Evolutionary conservation across 768 basidiomycete species (phyloP).

Genomic region (Agaricus bisporus): DNA sequence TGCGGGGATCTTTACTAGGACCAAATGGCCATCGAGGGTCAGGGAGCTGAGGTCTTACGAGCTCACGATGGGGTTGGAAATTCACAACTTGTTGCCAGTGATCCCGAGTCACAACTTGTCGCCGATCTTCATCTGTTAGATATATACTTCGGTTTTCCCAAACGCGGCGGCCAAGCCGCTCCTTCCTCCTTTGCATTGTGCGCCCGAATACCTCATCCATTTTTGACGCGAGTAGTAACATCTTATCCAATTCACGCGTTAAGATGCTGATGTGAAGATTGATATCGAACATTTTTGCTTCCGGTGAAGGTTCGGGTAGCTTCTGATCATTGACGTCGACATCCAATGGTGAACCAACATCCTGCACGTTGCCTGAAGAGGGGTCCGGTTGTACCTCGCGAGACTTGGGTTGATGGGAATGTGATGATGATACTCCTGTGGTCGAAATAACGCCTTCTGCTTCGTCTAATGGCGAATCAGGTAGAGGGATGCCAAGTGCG

Average conservation of each 20-base stretch:
- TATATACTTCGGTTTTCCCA: slow-evolving; percentile 58
- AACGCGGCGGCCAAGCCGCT: slow-evolving; percentile 72
- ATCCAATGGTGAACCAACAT: slow-evolving; percentile 20
- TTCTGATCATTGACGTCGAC: slow-evolving; percentile 26
- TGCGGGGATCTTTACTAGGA: not conserved
- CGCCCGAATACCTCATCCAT: slow-evolving; percentile 42
- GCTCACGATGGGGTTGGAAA: slow-evolving; percentile 27
- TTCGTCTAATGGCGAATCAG: not conserved
- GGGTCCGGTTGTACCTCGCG: not conserved
- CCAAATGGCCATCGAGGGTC: not conserved
- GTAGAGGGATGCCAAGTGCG: not conserved
- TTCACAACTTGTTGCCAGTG: slow-evolving; percentile 48
- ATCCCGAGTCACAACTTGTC: slow-evolving; percentile 32
- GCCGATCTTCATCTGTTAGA: slow-evolving; percentile 24
- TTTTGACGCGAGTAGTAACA: slow-evolving; percentile 37
- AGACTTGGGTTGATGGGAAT: not conserved
- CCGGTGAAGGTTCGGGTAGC: slow-evolving; percentile 14
- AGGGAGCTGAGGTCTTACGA: not conserved
- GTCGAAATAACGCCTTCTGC: slow-evolving; percentile 9
- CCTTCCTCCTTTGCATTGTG: slow-evolving; percentile 58
- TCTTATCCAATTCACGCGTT: slow-evolving; percentile 43
- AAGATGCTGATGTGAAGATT: slow-evolving; percentile 53
- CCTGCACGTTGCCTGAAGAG: not conserved
- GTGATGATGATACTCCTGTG: slow-evolving; percentile 6
- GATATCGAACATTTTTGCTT: slow-evolving; percentile 40